These are phyloP conservation scores for Paracoccidioides brasiliensis DNA, from an alignment of 2,329 filamentous ascomycete genomes.

Conservation along the genomic window DNA sequence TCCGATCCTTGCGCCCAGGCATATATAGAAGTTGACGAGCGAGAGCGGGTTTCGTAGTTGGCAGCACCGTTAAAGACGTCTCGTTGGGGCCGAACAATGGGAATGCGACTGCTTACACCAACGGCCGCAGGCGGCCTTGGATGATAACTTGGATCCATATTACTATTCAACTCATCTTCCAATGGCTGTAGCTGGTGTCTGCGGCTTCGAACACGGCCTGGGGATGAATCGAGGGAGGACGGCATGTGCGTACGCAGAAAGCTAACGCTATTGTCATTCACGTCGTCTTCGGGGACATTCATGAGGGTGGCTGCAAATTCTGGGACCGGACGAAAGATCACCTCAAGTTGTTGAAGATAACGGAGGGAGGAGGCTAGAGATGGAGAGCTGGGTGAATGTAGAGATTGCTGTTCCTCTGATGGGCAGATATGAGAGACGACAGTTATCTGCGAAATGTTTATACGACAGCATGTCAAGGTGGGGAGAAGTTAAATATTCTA, in stretches of 20 bases:
- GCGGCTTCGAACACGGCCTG: constrained; percentile 20
- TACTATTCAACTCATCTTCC: constrained; percentile 20
- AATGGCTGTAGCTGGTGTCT: constrained; percentile 18
- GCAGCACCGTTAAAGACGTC: constrained; percentile 34
- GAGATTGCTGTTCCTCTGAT: background rate
- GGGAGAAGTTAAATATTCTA: background rate
- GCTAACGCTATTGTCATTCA: constrained; percentile 37
- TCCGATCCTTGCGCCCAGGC: constrained; percentile 45
- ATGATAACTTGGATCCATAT: constrained; percentile 25
- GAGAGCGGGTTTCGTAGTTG: constrained; percentile 42
- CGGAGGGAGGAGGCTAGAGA: constrained; percentile 14
- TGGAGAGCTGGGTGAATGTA: constrained; percentile 7
- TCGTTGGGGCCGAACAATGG: constrained; percentile 24
- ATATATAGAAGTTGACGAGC: constrained; percentile 42
- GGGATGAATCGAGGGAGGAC: constrained; percentile 17
- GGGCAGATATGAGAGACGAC: background rate
- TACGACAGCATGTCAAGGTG: background rate
- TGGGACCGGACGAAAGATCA: constrained; percentile 36
- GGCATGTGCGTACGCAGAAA: constrained; percentile 34
- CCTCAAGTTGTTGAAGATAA: constrained; percentile 36
- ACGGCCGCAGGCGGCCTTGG: constrained; percentile 18
- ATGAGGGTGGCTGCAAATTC: constrained; percentile 38
- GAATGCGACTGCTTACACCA: constrained; percentile 33
- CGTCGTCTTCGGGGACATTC: constrained; percentile 33
- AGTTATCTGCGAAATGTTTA: background rate